These are phyloP conservation scores for Choricystis sp. DNA, from an alignment of 139 green algal species.

Conservation along the genomic window DNA sequence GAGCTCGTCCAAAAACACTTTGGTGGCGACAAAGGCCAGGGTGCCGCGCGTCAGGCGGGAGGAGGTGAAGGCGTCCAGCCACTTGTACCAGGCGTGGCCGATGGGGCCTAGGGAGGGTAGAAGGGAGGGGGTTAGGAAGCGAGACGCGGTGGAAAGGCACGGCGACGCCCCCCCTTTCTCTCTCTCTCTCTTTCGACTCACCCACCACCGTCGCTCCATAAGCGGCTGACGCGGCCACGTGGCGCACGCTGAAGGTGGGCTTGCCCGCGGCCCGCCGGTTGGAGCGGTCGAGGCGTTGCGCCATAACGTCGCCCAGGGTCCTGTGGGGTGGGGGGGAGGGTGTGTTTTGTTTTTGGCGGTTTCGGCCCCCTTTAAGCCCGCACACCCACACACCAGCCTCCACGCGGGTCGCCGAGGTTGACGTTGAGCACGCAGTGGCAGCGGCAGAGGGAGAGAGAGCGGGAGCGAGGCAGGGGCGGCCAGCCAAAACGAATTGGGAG, in stretches of 20 bases:
- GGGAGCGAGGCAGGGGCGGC: too few relatives aligned
- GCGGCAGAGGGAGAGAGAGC: not conserved
- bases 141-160: too few relatives aligned
- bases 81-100: slow-evolving; percentile 3
- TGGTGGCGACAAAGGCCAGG: not conserved
- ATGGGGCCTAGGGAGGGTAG: too few relatives aligned
- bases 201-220: not conserved
- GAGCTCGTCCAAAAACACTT: not conserved
- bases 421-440: too few relatives aligned
- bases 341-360: too few relatives aligned
- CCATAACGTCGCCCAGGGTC: not conserved
- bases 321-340: not conserved
- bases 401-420: too few relatives aligned
- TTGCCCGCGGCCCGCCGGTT: not conserved
- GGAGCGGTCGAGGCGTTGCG: not conserved
- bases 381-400: too few relatives aligned
- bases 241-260: not conserved
- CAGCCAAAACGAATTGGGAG: not conserved
- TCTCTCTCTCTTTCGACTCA: too few relatives aligned
- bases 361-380: too few relatives aligned
- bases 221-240: not conserved
- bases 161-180: too few relatives aligned
- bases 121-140: too few relatives aligned
- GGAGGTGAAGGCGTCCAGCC: not conserved
- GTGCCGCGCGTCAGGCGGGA: not conserved